phyloP scores from a whole-genome alignment of 441 rosid species.

The Corymbia calophylla region DNA sequence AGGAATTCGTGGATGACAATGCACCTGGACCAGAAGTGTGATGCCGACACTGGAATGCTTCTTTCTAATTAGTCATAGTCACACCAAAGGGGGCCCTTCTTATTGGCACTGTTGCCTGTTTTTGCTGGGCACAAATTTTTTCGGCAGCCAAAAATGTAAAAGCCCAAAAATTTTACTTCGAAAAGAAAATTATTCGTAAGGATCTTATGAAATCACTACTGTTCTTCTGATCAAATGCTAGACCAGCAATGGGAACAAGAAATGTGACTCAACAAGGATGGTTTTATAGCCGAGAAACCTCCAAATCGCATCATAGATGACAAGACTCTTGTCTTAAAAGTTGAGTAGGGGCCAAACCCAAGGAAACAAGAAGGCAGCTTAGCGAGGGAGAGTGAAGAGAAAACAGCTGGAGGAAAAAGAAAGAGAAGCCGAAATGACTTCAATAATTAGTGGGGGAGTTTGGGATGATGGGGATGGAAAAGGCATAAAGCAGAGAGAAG shows the following conservation, averaged over 20 bases:
- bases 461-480: conserved; percentile 11
- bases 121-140: neutral
- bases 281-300: neutral
- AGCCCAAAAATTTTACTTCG: neutral
- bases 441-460: conserved; percentile 31
- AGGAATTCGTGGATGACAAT: neutral
- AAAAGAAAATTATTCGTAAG: neutral
- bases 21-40: neutral
- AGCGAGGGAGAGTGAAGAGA: neutral
- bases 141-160: neutral
- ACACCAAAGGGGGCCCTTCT: neutral
- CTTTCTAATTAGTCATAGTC: neutral
- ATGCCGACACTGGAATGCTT: neutral
- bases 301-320: neutral
- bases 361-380: neutral
- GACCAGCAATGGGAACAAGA: neutral
- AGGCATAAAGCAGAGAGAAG: conserved; percentile 16
- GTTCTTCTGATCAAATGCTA: neutral
- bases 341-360: neutral
- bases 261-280: neutral
- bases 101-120: neutral
- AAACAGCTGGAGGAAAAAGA: neutral
- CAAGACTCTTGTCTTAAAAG: neutral
- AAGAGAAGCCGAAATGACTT: conserved; percentile 27
- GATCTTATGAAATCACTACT: neutral